A percentile compares a stretch with the other conserved stretches of the same genome.
phyloP scores from a whole-genome alignment of 768 basidiomycete species.

The Lactarius trivialis region DNA sequence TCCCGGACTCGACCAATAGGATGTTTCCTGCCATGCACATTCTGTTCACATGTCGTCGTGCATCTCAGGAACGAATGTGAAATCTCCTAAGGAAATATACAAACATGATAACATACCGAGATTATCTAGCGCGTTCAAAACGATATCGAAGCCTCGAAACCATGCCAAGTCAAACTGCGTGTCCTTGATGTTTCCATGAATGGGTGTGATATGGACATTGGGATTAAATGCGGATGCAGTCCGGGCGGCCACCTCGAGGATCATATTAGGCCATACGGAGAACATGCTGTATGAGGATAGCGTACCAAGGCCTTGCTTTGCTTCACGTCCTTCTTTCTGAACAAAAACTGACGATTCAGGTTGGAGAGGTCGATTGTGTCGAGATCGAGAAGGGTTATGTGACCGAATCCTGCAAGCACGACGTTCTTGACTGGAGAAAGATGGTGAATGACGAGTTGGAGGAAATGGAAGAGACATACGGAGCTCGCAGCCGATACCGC shows the following conservation, averaged over 20 bases:
- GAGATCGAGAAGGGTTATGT: constrained; percentile 89
- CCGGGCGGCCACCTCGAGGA: constrained; percentile 65
- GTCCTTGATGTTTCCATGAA: constrained; percentile 96
- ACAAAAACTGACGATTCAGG: constrained; percentile 93
- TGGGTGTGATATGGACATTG: constrained; percentile 76
- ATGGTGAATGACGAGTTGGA: not conserved
- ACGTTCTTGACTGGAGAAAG: constrained; percentile 79
- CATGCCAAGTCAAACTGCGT: constrained; percentile 81
- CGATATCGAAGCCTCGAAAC: constrained; percentile 87
- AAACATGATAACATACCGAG: constrained; percentile 52
- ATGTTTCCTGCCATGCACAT: constrained; percentile 93
- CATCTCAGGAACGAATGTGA: constrained; percentile 47
- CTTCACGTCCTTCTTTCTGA: constrained; percentile 95
- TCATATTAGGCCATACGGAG: not conserved
- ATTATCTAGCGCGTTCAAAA: constrained; percentile 94
- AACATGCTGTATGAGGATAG: constrained; percentile 1
- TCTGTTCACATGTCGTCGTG: constrained; percentile 91
- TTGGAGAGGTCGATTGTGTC: constrained; percentile 99
- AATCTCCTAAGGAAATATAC: not conserved
- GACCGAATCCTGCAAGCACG: constrained; percentile 85
- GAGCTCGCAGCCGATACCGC: constrained; percentile 96
- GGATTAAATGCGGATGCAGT: constrained; percentile 84
- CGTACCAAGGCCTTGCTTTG: constrained; percentile 89
- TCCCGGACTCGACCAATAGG: constrained; percentile 93
- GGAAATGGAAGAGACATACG: constrained; percentile 35